Percentiles rank a stretch among this genome's conserved stretches.
Evolutionary conservation across 169 alveolate genomes (phyloP).

Genomic region (Miamiensis avidus): DNA sequence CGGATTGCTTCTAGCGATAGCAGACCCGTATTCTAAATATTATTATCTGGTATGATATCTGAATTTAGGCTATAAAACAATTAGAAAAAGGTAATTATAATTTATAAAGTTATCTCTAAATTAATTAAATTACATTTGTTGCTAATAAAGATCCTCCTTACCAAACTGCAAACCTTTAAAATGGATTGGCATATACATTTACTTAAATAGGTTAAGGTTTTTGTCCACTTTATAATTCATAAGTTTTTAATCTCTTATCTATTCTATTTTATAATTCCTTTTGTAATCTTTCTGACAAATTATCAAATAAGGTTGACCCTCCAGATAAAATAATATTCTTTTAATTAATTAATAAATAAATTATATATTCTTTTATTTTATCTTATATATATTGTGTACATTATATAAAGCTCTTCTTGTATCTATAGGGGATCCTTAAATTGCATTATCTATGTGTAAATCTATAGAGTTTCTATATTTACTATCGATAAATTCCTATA

Average conservation of each 20-base stretch:
- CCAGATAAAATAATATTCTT: constrained; percentile 80
- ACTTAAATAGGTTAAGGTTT: constrained; percentile 56
- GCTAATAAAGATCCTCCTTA: constrained; percentile 75
- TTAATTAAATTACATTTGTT: constrained; percentile 26
- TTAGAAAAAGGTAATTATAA: too few species aligned
- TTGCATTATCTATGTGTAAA: constrained; percentile 66
- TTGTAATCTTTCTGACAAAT: constrained; percentile 69
- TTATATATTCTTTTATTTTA: too few species aligned
- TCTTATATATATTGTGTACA: neutral
- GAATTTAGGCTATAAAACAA: constrained; percentile 41
- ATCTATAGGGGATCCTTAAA: constrained; percentile 74
- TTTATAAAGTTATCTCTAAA: too few species aligned
- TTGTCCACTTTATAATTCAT: constrained; percentile 39
- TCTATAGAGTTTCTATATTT: constrained; percentile 72
- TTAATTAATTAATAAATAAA: neutral
- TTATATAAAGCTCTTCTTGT: constrained; percentile 67
- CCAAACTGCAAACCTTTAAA: constrained; percentile 77
- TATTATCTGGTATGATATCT: constrained; percentile 65
- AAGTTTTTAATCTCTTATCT: constrained; percentile 61
- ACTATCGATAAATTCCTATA: constrained; percentile 55
- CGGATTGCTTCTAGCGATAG: constrained; percentile 75
- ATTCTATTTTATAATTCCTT: constrained; percentile 59
- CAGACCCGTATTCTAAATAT: constrained; percentile 73
- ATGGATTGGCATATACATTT: constrained; percentile 62
- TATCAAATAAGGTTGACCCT: constrained; percentile 73